phyloP scores from a whole-genome alignment of 768 basidiomycete genomes.

The Mycena albidolilacea region DNA sequence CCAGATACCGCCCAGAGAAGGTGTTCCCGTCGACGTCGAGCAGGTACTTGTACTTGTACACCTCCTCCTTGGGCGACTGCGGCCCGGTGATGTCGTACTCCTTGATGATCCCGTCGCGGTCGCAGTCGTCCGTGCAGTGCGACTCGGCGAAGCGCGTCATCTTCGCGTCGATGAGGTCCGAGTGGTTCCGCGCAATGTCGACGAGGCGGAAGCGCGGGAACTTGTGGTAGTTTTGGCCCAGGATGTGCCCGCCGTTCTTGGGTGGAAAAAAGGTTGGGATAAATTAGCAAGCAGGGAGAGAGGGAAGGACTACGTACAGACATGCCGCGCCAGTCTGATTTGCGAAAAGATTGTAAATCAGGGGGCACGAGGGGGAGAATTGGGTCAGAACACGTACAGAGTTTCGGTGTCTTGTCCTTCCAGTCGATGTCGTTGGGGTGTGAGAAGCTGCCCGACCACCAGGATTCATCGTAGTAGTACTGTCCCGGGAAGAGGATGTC shows the following conservation, averaged over 20 bases:
- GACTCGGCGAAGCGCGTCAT: conserved; percentile 39
- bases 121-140: conserved; percentile 39
- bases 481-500: conserved; percentile 41
- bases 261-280: background rate
- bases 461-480: conserved; percentile 39
- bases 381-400: conserved; percentile 10
- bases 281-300: background rate
- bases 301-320: background rate
- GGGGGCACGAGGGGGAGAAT: background rate
- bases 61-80: conserved; percentile 36
- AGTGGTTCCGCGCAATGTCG: conserved; percentile 38
- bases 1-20: conserved; percentile 39
- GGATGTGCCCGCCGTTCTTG: conserved; percentile 38
- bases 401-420: conserved; percentile 36
- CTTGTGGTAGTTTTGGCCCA: conserved; percentile 40
- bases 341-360: background rate
- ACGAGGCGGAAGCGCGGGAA: conserved; percentile 40
- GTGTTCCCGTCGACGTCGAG: conserved; percentile 41
- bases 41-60: conserved; percentile 40
- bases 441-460: conserved; percentile 39
- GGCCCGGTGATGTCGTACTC: conserved; percentile 40
- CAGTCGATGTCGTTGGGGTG: conserved; percentile 35
- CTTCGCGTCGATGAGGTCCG: conserved; percentile 40
- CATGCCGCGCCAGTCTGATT: conserved; percentile 41
- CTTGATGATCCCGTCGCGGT: conserved; percentile 32